A percentile compares a stretch with the other conserved stretches of the same genome.
phyloP scores from a whole-genome alignment of 2,329 filamentous ascomycete genomes.

The Endoconidiophora laricicola region DNA sequence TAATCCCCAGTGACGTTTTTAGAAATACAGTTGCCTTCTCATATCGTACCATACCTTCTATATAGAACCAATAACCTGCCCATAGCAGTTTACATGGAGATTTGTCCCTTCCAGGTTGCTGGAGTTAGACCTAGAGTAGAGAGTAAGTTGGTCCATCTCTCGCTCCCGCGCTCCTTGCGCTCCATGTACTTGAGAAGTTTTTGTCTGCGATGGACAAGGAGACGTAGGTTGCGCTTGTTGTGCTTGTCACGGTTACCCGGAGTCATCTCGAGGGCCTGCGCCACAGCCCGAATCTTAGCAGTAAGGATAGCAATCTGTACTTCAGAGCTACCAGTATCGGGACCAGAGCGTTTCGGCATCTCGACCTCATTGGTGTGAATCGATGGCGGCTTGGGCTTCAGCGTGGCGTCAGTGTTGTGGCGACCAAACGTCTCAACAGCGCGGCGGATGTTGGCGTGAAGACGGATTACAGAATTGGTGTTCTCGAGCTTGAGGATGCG shows the following conservation, averaged over 20 bases:
- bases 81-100: constrained; percentile 40
- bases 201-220: constrained; percentile 78
- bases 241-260: constrained; percentile 71
- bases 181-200: constrained; percentile 77
- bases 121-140: constrained; percentile 71
- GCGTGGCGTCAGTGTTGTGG: constrained; percentile 62
- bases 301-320: constrained; percentile 97
- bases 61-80: background rate
- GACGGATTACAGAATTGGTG: constrained; percentile 59
- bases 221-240: constrained; percentile 77
- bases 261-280: constrained; percentile 50
- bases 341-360: constrained; percentile 49
- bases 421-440: constrained; percentile 81
- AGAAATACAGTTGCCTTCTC: constrained; percentile 11
- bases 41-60: constrained; percentile 1
- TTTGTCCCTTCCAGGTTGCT: constrained; percentile 82
- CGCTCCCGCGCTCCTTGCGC: constrained; percentile 76
- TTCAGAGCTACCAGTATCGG: constrained; percentile 86
- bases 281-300: constrained; percentile 73
- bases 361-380: constrained; percentile 25
- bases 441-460: constrained; percentile 66
- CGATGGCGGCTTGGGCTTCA: constrained; percentile 45
- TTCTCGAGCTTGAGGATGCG: constrained; percentile 68
- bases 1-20: constrained; percentile 4
- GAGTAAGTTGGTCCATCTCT: constrained; percentile 76